Conservation (phyloP, 2,329 filamentous ascomycete genomes). For the Colletotrichum shisoi region DNA sequence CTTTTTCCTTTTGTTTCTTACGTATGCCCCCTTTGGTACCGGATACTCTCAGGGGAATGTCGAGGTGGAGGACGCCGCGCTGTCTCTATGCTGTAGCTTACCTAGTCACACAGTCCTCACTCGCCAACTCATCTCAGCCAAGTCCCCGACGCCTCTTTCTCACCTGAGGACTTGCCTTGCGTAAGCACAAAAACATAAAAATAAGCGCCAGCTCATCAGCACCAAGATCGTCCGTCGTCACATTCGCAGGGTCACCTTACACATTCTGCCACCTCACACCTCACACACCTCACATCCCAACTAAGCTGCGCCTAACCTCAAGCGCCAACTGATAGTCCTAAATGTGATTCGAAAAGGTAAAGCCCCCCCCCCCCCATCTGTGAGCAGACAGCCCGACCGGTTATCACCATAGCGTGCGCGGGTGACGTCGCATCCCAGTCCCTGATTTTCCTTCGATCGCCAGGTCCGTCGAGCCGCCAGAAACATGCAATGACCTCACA, state of each 20-base stretch:
- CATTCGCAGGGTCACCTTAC: not conserved
- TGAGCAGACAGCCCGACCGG: not conserved
- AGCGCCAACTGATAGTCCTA: not conserved
- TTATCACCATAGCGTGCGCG: not conserved
- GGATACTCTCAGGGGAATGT: not conserved
- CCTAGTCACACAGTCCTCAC: not conserved
- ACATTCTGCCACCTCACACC: not conserved
- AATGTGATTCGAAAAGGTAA: not conserved
- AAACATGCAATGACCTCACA: conserved; percentile 30
- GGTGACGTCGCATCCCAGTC: conserved; percentile 27
- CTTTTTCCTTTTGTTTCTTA: not conserved
- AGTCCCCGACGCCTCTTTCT: too few relatives aligned
- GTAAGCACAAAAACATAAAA: not conserved
- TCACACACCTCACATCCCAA: not conserved
- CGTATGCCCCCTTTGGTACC: not conserved
- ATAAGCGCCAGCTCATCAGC: conserved; percentile 11
- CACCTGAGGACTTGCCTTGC: too few relatives aligned
- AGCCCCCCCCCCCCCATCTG: not conserved
- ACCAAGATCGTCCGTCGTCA: conserved; percentile 17
- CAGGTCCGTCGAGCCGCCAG: conserved; percentile 1
- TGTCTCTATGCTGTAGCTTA: too few relatives aligned
- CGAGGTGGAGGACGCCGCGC: not conserved
- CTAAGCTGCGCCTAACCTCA: not conserved
- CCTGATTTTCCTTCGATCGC: conserved; percentile 16
- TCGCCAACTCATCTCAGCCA: not conserved